Percentiles rank a stretch among this genome's conserved stretches.
phyloP scores from a whole-genome alignment of 805 yeast species.

The Cyberlindnera sargentensis region DNA sequence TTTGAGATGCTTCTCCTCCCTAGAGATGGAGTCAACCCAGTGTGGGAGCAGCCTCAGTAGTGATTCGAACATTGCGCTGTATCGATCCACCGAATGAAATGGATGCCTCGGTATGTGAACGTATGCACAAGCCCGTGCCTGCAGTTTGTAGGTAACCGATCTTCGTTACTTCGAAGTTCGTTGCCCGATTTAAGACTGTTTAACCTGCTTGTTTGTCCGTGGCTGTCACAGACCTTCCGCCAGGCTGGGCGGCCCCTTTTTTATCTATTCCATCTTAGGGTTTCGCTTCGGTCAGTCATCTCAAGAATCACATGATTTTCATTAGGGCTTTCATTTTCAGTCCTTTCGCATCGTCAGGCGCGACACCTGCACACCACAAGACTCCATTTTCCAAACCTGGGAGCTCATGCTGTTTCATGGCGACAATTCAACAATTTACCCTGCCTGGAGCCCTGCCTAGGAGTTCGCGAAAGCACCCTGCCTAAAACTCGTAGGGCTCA shows the following conservation, averaged over 20 bases:
- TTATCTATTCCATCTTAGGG: slow-evolving; percentile 1
- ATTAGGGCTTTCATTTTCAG: background rate
- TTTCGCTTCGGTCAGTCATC: background rate
- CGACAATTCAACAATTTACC: no score
- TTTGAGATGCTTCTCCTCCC: slow-evolving; percentile 26
- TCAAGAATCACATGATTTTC: background rate
- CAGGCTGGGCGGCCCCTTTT: background rate
- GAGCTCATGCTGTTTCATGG: no score
- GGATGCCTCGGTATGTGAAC: no score
- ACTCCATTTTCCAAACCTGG: no score
- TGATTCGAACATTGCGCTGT: slow-evolving; percentile 1
- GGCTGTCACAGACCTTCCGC: no score
- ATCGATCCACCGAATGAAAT: background rate
- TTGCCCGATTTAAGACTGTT: no score
- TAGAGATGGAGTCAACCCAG: slow-evolving; percentile 21
- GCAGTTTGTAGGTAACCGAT: background rate
- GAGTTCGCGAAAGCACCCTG: background rate
- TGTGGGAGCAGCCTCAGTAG: slow-evolving; percentile 10
- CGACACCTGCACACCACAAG: no score
- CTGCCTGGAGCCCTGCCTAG: background rate
- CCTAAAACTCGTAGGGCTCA: background rate
- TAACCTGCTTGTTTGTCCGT: no score
- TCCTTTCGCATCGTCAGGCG: no score
- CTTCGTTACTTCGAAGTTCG: background rate
- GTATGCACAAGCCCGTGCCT: background rate